Evolutionary conservation across 78 protist genomes (phyloP), one percentile per base, ranked within the genome.

Genomic region (Paratrimastix pyriformis): DNA sequence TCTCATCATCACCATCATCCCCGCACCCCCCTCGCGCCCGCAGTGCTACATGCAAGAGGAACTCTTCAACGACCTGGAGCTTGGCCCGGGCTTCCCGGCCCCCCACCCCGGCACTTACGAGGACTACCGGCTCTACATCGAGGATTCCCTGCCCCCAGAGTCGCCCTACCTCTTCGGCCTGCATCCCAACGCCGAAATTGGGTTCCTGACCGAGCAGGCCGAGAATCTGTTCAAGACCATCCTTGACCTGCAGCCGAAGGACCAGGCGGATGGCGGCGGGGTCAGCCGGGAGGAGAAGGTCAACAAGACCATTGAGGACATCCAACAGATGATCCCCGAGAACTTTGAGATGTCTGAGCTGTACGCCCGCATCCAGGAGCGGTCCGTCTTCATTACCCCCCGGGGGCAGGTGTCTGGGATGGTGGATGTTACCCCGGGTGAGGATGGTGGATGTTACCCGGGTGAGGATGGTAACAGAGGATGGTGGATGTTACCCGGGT

Each of bases 151-250:
- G 35, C 88, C 90, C 57, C 73, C 43, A 7, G 96, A 91, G 86
- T 38, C 82, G 8, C 96, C 96, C 29, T 32, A 48, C 42, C 72
- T 87, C 26, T 88, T 72, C 75, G 93, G 96, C 13, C 59, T 91
- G 65, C 96, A 88, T 50, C 83, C 92, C 64, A 91, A 91, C 73
- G 86, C 96, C 1, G 96, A 91, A 77, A 86, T 88, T 55, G 84
- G 71, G 11, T 87, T 86, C 80, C 46, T 80, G 29, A 84, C 81
- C 26, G 21, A 45, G 33, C 82, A 82, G 60, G 82, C 90, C 1
- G 78, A 79, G 45, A 21, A 1, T 30, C 44, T 91, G 42, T 87
- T 91, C 87, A 37, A 5, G 21, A 65, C 72, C 3, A 54, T 91
- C 37, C 52, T 60, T 15, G 84, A 77, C 59, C 59, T 91, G 64